Evolutionary conservation across 2,329 filamentous ascomycete genomes (phyloP), one percentile per base, ranked within the genome.

Genomic region (Botryotinia narcissicola): DNA sequence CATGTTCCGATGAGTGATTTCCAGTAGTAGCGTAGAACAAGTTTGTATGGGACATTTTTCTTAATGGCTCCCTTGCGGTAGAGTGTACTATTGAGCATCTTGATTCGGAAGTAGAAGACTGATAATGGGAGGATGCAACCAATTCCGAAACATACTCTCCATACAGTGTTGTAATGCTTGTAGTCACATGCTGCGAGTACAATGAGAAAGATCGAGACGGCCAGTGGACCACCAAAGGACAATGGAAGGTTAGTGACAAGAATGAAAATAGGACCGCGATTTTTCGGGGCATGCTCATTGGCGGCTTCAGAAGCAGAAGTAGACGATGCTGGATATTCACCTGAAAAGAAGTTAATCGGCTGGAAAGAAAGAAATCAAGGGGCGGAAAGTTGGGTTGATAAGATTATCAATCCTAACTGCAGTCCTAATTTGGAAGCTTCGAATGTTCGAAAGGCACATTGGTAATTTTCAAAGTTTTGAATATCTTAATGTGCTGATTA

Each of bases 31-130:
- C 82, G 82, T 16, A 87, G 54, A 9, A 87, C 83, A 0, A 89
- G 81, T 1, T 78, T 76, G 75, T 89, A 87, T 0, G 87, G 86
- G 0, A 89, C 84, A 12, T 80, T 80, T 32, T 78, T 81, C 77
- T 88, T 87, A 79, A 88, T 89, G 0, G 87, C 87, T 6, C 86
- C 85, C 2, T 85, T 85, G 40, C 84, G 84, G 75, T 86, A 87
- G 18, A 86, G 85, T 78, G 81, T 85, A 66, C 81, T 88, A 80
- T 84, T 88, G 66, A 86, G 80, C 83, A 86, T 86, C 75, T 83
- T 86, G 59, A 89, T 79, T 22, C 87, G 86, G 74, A 89, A 87
- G 78, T 88, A 88, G 73, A 89, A 87, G 60, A 89, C 83, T 3
- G 84, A 84, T 14, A 89, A 80, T 0, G 87, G 87, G 25, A 87